These are phyloP conservation scores for Seiridium unicorne DNA, from an alignment of 2,329 filamentous ascomycete genomes.

Conservation along the genomic window DNA sequence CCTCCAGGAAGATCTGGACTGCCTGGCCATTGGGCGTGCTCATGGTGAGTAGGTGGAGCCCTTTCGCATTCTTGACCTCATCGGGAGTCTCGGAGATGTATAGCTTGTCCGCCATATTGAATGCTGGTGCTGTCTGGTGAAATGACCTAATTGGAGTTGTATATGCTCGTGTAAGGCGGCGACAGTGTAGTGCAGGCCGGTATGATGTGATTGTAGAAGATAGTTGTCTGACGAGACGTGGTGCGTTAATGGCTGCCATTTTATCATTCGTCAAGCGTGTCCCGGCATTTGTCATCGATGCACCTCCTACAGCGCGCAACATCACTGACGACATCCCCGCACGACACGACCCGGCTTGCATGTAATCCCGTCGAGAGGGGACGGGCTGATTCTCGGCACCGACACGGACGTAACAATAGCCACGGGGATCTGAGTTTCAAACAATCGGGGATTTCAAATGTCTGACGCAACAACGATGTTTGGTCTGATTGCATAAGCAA, in stretches of 20 bases:
- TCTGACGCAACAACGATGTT: too few species aligned
- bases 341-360: background rate
- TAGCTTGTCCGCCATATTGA: conserved; percentile 17
- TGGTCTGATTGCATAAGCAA: too few species aligned
- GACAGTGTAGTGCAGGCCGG: background rate
- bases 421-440: too few species aligned
- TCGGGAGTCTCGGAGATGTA: conserved; percentile 21
- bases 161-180: background rate
- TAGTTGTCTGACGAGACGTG: background rate
- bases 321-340: background rate
- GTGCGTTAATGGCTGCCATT: background rate
- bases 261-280: background rate
- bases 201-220: background rate
- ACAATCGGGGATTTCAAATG: too few species aligned
- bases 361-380: background rate
- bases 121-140: background rate
- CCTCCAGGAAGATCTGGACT: conserved; percentile 34
- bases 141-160: background rate
- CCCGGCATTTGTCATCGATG: background rate
- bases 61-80: conserved; percentile 18
- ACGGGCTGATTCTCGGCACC: background rate
- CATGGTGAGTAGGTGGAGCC: conserved; percentile 21
- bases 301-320: background rate
- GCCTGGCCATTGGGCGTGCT: conserved; percentile 22
- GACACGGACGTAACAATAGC: too few species aligned